Evolutionary conservation across 371 early-diverging fungal genomes (phyloP).

Genomic region (Apophysomyces trapeziformis): DNA sequence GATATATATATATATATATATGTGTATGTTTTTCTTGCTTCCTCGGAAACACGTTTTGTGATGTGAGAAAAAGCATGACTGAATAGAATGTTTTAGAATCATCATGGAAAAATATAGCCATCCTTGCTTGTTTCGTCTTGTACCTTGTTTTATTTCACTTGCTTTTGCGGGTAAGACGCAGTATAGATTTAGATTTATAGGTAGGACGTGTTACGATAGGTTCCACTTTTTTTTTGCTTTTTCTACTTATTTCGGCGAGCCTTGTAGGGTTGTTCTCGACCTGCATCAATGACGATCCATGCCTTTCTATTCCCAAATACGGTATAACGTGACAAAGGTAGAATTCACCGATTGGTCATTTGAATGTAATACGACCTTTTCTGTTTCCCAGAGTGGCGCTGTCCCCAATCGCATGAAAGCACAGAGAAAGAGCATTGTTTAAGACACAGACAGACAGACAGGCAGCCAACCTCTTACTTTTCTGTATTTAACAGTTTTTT

Average conservation of each 20-base stretch:
- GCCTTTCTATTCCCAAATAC: not conserved
- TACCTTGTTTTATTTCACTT: too few relatives aligned
- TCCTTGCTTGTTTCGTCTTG: too few relatives aligned
- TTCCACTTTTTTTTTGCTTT: not conserved
- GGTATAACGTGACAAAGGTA: not conserved
- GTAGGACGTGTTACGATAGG: not conserved
- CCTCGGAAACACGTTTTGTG: too few relatives aligned
- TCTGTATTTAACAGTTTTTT: too few relatives aligned
- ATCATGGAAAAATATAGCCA: too few relatives aligned
- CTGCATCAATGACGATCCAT: slow-evolving; percentile 9
- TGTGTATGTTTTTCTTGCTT: too few relatives aligned
- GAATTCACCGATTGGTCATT: slow-evolving; percentile 11
- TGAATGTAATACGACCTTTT: not conserved
- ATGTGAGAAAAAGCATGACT: too few relatives aligned
- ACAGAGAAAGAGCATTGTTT: slow-evolving; percentile 5
- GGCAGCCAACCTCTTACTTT: too few relatives aligned
- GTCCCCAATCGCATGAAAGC: slow-evolving; percentile 10
- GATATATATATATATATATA: not conserved
- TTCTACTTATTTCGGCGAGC: not conserved
- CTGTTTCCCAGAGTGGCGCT: slow-evolving; percentile 3
- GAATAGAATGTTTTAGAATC: too few relatives aligned
- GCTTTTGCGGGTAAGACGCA: too few relatives aligned
- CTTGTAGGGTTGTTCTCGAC: slow-evolving; percentile 2
- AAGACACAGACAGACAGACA: not conserved
- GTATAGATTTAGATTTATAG: too few relatives aligned